These are phyloP conservation scores for Gymnopilus dilepis DNA, from an alignment of 768 basidiomycete genomes.

Conservation along the genomic window DNA sequence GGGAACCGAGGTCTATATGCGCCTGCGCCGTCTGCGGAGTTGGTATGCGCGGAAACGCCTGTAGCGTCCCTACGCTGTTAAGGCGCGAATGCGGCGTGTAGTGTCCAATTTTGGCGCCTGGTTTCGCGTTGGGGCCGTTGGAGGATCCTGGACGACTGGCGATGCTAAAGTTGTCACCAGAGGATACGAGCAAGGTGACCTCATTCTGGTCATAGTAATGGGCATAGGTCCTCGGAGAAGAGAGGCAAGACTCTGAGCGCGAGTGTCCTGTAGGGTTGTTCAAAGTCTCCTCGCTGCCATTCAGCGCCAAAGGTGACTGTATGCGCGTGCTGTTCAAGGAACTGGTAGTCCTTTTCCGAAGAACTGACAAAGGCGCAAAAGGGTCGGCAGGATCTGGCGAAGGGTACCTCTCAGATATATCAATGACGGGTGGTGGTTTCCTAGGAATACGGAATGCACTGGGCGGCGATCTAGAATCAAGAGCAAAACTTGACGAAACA, in stretches of 20 bases:
- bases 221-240: conserved; percentile 3
- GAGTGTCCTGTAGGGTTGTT: conserved; percentile 8
- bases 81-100: conserved; percentile 22
- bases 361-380: conserved; percentile 69
- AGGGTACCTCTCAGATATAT: conserved; percentile 62
- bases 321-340: background rate
- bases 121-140: background rate
- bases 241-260: conserved; percentile 5
- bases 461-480: conserved; percentile 20
- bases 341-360: conserved; percentile 63
- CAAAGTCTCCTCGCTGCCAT: conserved; percentile 16
- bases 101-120: conserved; percentile 15
- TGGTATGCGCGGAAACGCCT: conserved; percentile 20
- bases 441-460: conserved; percentile 44
- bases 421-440: conserved; percentile 62
- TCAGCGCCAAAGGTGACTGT: background rate
- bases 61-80: conserved; percentile 13
- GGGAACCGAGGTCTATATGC: conserved; percentile 15
- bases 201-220: background rate
- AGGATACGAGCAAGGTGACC: background rate
- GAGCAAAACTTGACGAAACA: conserved; percentile 20
- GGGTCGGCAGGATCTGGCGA: conserved; percentile 72
- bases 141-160: conserved; percentile 7
- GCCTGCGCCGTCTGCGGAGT: conserved; percentile 10
- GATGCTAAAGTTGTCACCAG: background rate